Evolutionary conservation across 1,284 basidiomycete genomes (phyloP).

Genomic region (Melanopsichium pennsylvanicum): DNA sequence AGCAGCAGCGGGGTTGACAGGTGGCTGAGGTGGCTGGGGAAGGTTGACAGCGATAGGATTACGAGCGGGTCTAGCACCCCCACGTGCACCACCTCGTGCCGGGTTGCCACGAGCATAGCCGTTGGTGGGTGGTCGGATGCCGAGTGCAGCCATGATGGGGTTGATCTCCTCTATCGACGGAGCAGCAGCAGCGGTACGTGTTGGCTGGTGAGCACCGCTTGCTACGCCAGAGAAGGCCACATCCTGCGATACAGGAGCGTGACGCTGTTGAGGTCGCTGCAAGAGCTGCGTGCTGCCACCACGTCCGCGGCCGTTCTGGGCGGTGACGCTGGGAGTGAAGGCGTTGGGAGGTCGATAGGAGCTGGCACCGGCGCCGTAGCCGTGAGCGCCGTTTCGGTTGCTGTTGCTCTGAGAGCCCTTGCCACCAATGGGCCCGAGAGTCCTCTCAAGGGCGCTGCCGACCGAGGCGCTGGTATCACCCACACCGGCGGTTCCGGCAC

Average conservation of each 20-base stretch:
- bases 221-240: constrained; percentile 49
- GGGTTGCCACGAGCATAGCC: constrained; percentile 4
- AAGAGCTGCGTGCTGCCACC: constrained; percentile 34
- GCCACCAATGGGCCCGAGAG: constrained; percentile 43
- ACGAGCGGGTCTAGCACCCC: constrained; percentile 23
- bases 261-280: constrained; percentile 36
- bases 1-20: constrained; percentile 5
- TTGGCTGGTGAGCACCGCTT: constrained; percentile 40
- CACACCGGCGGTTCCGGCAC: constrained; percentile 23
- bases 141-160: constrained; percentile 46
- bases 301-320: constrained; percentile 15
- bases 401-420: constrained; percentile 26
- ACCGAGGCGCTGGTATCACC: constrained; percentile 40
- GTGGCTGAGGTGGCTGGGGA: constrained; percentile 10
- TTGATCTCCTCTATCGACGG: constrained; percentile 35
- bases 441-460: constrained; percentile 46
- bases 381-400: constrained; percentile 27
- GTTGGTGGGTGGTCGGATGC: constrained; percentile 29
- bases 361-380: constrained; percentile 22
- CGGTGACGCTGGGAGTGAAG: constrained; percentile 31
- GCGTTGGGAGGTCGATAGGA: constrained; percentile 44
- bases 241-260: constrained; percentile 36
- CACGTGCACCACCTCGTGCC: constrained; percentile 19
- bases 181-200: constrained; percentile 14
- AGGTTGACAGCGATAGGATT: not conserved